Evolutionary conservation across 805 yeast genomes (phyloP), one percentile per base, ranked within the genome.

Genomic region (Citeromyces matritensis): DNA sequence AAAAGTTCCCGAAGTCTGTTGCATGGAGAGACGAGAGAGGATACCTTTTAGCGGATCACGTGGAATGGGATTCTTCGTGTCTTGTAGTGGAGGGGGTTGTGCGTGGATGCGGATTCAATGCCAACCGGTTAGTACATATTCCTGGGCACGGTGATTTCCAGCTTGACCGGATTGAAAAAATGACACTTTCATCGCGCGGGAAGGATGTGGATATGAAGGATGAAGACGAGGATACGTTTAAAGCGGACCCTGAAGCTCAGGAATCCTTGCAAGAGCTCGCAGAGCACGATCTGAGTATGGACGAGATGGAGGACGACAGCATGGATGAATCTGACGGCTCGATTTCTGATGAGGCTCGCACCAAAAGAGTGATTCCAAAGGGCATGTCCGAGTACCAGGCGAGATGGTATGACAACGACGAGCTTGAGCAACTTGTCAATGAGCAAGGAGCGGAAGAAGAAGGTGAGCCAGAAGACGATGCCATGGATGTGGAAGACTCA

Each of bases 21-120:
- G 70, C 69, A 15, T 91, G 98, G 97, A 75, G 97, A 56, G 96
- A 88, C 43, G 57, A 74, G n/a, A 65, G 98, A 47, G 88, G 95
- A 6, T 91, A 85, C 56, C 33, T 91, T 33, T 65, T 91, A 7
- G 86, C 93, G 2, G 93, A 85, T 41, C 45, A 53, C 4, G 61
- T 80, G 1, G 41, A 49, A 14, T 68, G 68, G 60, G 49, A 56
- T 11, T 44, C 53, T 4, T 63, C 63, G 3, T 39, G 47, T 5
- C 48, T 85, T 25, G 68, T 69, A 5, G 66, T 91, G 5, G 78
- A 75, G 47, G 99, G 98, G 31, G 67, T 73, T 4, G 84, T 82
- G 4, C 69, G 99, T 50, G 98, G 97, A 34, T 55, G 65, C 30
- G 94, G 94, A 1, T 75, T 91, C 53, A 69, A 73, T 40, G 69